Percentiles rank a stretch among this genome's conserved stretches.
Evolutionary conservation across 2,329 filamentous ascomycete genomes (phyloP).

Genomic region (Davidsoniella australis): DNA sequence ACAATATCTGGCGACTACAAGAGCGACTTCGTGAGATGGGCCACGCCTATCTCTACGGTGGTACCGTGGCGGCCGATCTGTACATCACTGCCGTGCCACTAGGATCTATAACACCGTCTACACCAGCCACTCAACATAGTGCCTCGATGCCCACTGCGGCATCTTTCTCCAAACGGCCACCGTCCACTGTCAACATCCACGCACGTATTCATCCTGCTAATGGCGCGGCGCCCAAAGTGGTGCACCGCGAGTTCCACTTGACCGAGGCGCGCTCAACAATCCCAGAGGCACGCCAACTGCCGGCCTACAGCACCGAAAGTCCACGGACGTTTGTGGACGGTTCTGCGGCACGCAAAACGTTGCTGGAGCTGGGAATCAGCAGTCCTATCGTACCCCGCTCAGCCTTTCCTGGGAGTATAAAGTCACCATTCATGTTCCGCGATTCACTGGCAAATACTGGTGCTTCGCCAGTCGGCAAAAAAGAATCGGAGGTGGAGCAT

Average conservation of each 20-base stretch:
- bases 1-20: conserved; percentile 10
- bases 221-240: conserved; percentile 26
- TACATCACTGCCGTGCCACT: conserved; percentile 8
- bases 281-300: conserved; percentile 16
- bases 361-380: conserved; percentile 7
- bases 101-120: background rate
- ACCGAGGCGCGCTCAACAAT: conserved; percentile 29
- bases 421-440: conserved; percentile 6
- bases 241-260: conserved; percentile 34
- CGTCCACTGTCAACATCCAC: conserved; percentile 18
- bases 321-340: background rate
- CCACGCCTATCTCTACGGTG: conserved; percentile 8
- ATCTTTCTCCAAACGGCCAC: background rate
- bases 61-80: conserved; percentile 5
- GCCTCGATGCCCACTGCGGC: background rate
- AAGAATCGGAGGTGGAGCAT: too few species aligned
- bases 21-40: conserved; percentile 11
- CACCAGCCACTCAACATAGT: background rate
- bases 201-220: conserved; percentile 27
- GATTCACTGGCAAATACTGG: too few species aligned
- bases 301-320: background rate
- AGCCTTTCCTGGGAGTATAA: background rate
- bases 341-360: conserved; percentile 1
- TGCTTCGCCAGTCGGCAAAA: background rate
- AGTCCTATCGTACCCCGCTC: background rate